phyloP scores from a whole-genome alignment of 768 basidiomycete genomes.

The Trametopsis cervina region DNA sequence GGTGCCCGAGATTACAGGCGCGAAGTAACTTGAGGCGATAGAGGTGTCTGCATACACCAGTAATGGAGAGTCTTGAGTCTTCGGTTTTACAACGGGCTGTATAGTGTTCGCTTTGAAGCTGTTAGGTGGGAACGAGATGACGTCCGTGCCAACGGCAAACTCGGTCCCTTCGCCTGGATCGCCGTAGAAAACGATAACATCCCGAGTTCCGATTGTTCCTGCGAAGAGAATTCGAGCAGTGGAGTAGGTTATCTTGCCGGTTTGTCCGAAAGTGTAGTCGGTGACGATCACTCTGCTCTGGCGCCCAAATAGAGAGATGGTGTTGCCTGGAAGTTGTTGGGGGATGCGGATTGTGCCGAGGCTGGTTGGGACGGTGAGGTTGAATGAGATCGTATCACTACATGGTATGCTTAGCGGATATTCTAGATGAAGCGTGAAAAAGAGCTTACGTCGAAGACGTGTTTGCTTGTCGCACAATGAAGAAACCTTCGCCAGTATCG shows the following conservation, averaged over 20 bases:
- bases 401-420: constrained; percentile 1
- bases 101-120: constrained; percentile 30
- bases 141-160: constrained; percentile 31
- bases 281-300: constrained; percentile 71
- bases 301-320: constrained; percentile 58
- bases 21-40: constrained; percentile 70
- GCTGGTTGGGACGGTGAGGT: constrained; percentile 50
- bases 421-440: background rate
- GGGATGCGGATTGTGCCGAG: constrained; percentile 51
- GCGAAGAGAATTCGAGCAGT: constrained; percentile 72
- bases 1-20: constrained; percentile 49
- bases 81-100: constrained; percentile 50
- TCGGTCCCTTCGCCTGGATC: constrained; percentile 28
- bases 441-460: constrained; percentile 56
- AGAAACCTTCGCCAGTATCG: constrained; percentile 59
- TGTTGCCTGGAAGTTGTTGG: constrained; percentile 29
- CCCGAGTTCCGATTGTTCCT: constrained; percentile 34
- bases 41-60: constrained; percentile 60
- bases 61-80: constrained; percentile 61
- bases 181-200: constrained; percentile 36
- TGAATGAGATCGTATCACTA: constrained; percentile 48
- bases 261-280: constrained; percentile 65
- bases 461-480: constrained; percentile 58
- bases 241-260: constrained; percentile 50
- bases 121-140: constrained; percentile 42